Evolutionary conservation across 495 filamentous ascomycete genomes (phyloP).

Genomic region (Daldinia childiae): DNA sequence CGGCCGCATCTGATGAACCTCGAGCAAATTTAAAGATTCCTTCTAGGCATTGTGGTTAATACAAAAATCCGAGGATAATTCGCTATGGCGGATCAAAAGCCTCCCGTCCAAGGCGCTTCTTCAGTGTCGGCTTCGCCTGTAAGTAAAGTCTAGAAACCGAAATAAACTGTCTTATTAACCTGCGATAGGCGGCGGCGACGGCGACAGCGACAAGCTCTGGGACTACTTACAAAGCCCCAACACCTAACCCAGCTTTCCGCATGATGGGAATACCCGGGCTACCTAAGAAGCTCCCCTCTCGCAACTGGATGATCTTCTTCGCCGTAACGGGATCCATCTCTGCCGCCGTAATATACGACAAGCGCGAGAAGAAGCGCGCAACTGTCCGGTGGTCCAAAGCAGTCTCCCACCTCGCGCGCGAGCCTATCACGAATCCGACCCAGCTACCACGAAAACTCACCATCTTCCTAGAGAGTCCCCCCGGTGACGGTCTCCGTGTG

Average conservation of each 20-base stretch:
- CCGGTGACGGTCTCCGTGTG: conserved; percentile 79
- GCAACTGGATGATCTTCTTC: conserved; percentile 98
- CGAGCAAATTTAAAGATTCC: conserved; percentile 9
- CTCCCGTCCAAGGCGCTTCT: conserved; percentile 24
- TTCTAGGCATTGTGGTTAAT: background rate
- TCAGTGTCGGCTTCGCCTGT: conserved; percentile 20
- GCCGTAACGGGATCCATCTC: conserved; percentile 79
- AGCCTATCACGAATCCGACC: conserved; percentile 71
- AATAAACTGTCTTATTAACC: conserved; percentile 11
- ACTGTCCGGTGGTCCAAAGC: conserved; percentile 87
- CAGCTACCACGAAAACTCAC: conserved; percentile 85
- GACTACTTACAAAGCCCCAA: conserved; percentile 56
- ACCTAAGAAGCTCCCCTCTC: conserved; percentile 86
- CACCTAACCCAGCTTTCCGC: conserved; percentile 72
- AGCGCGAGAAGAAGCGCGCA: conserved; percentile 80
- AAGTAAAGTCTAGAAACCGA: background rate
- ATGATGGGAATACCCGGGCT: conserved; percentile 86
- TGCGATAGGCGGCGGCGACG: conserved; percentile 8
- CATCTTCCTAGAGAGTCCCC: conserved; percentile 84
- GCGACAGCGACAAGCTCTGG: conserved; percentile 42
- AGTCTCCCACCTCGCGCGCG: conserved; percentile 85
- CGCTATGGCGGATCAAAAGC: conserved; percentile 34
- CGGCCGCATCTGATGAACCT: conserved; percentile 9
- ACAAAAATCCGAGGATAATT: conserved; percentile 3
- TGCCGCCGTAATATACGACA: conserved; percentile 85